Base-by-base conservation (phyloP, 108 stramenopile genomes). In the Fistulifera solaris region DNA sequence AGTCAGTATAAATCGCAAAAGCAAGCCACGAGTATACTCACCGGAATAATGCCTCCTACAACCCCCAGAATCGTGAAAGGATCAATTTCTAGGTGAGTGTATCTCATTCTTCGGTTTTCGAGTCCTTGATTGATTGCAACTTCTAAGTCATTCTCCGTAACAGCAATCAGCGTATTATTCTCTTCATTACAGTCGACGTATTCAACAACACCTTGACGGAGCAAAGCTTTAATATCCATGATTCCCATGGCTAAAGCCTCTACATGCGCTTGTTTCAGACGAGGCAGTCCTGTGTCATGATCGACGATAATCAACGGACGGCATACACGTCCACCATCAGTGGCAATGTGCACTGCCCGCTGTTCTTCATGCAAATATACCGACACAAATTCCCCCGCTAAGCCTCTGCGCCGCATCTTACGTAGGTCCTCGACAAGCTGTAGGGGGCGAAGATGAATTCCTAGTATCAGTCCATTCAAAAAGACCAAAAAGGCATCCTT, bases 151-250 rank as follows among this genome's bases (percentile, higher is more conserved):
- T 54, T 64, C 75, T 96, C 95, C 0, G 85, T 79, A 19, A 96
- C 83, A 2, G 94, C 95, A 55, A 98, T 94, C 58, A 97, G 64
- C 19, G 96, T 96, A 56, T 96, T 98, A 72, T 98, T 98, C 65
- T 94, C 95, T 71, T 99, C 99, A 58, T 98, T 98, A 25, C 97
- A 97, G 59, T 99, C 99, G 24, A 99, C 89, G 70, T 98, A 99
- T 64, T 98, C 99, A 13, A 99, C 92, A 15, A 98, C 75, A 17
- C 97, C 97, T 40, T 94, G 76, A n/a, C 66, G 69, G 12, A 97
- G 72, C 39, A 97, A 67, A 65, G 89, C 85, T 38, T 71, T 65
- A 19, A 94, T 81, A 38, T 58, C 54, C 25, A 86, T 73, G 2
- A 81, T 83, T 10, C 87, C 87, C 43, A 83, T 51, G 23, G 81